Evolutionary conservation across 2,329 filamentous ascomycete species (phyloP).

Genomic region (Sclerotinia borealis): DNA sequence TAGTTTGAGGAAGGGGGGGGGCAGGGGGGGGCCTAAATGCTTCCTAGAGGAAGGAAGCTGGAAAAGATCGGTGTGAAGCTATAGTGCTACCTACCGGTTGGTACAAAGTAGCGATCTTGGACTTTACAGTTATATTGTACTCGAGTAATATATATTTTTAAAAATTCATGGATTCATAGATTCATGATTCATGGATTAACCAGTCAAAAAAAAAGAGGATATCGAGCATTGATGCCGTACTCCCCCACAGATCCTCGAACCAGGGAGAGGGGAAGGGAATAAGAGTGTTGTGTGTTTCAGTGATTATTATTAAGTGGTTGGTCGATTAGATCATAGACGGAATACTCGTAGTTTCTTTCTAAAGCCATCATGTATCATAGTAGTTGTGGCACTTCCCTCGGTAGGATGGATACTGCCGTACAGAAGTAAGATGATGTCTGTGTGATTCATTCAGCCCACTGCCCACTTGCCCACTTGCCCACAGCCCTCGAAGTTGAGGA

Average conservation of each 20-base stretch:
- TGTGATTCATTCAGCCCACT: background rate
- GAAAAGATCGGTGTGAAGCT: background rate
- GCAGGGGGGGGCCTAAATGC: background rate
- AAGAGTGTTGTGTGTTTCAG: background rate
- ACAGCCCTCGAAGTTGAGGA: background rate
- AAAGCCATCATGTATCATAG: too few species aligned
- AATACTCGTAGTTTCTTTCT: background rate
- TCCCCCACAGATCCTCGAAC: slow-evolving; percentile 2
- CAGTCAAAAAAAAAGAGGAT: background rate
- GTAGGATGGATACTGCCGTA: background rate
- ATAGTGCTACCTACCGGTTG: background rate
- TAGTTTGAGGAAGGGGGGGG: background rate
- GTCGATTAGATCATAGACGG: background rate
- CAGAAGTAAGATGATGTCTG: too few species aligned
- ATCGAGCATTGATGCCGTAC: background rate
- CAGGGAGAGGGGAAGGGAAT: background rate
- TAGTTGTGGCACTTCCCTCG: too few species aligned
- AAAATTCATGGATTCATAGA: background rate
- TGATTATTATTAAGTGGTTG: background rate
- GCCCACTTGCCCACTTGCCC: background rate
- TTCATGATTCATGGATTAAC: background rate
- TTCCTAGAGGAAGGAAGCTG: background rate
- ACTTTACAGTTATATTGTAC: too few species aligned
- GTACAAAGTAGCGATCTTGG: background rate
- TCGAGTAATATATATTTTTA: background rate